These are phyloP conservation scores for Globisporangium nunn DNA, from an alignment of 352 stramenopile genomes.

Conservation along the genomic window DNA sequence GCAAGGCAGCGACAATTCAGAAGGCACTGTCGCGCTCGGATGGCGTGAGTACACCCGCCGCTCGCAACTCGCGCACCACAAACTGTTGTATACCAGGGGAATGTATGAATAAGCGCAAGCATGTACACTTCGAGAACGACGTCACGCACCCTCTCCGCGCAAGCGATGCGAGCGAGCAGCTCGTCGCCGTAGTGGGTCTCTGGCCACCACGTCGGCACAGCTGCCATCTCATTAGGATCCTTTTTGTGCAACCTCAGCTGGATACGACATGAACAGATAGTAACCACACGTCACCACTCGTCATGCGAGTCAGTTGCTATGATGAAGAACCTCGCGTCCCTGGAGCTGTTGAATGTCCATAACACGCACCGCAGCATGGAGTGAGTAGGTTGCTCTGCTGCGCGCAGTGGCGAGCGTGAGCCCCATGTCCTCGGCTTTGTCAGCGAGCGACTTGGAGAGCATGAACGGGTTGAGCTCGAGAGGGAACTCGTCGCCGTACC, in stretches of 20 bases:
- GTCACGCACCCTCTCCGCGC: constrained; percentile 28
- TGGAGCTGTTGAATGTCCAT: not conserved
- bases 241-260: constrained; percentile 30
- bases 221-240: constrained; percentile 3
- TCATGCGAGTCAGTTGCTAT: too few relatives aligned
- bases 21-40: not conserved
- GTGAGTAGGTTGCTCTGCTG: constrained; percentile 9
- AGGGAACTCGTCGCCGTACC: constrained; percentile 72
- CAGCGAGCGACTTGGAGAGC: constrained; percentile 33
- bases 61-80: constrained; percentile 12
- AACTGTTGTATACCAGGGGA: constrained; percentile 1
- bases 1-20: not conserved
- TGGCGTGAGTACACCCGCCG: constrained; percentile 1
- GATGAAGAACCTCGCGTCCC: constrained; percentile 6
- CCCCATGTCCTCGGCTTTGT: constrained; percentile 32
- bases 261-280: not conserved
- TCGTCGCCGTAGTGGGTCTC: constrained; percentile 29
- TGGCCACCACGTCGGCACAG: constrained; percentile 51
- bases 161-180: constrained; percentile 28
- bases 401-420: constrained; percentile 14
- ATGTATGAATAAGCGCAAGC: not conserved
- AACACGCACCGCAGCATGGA: constrained; percentile 29
- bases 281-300: not conserved
- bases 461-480: constrained; percentile 67
- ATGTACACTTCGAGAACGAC: not conserved